phyloP scores from a whole-genome alignment of 2,329 filamentous ascomycete species.

The Madurella fahalii region DNA sequence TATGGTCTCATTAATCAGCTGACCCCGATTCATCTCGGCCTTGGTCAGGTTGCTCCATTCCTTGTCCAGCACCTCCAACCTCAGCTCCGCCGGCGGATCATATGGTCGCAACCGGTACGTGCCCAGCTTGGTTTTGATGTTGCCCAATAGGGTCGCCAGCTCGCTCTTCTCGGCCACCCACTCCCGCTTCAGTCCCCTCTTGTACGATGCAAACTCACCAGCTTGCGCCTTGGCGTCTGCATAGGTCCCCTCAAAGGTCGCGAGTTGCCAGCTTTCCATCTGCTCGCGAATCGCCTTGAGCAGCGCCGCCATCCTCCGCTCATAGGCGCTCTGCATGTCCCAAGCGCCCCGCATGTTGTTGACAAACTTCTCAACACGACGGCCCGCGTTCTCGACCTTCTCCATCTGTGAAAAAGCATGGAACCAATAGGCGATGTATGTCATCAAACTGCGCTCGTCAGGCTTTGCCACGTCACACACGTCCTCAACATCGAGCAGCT shows the following conservation, averaged over 20 bases:
- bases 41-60: conserved; percentile 79
- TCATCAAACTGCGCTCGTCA: conserved; percentile 96
- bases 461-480: conserved; percentile 95
- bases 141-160: conserved; percentile 84
- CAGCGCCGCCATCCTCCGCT: conserved; percentile 82
- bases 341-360: conserved; percentile 98
- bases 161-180: conserved; percentile 99
- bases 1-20: conserved; percentile 96
- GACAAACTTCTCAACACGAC: conserved; percentile 96
- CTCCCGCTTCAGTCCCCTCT: conserved; percentile 80
- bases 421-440: conserved; percentile 99
- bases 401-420: conserved; percentile 99
- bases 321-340: conserved; percentile 98
- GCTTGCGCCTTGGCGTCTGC: conserved; percentile 86
- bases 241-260: conserved; percentile 88
- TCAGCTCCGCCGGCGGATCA: conserved; percentile 79
- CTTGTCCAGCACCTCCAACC: conserved; percentile 73
- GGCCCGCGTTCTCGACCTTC: conserved; percentile 93
- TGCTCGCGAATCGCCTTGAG: conserved; percentile 71
- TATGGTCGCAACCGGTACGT: conserved; percentile 91
- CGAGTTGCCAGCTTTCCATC: conserved; percentile 69
- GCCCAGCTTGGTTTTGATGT: conserved; percentile 97
- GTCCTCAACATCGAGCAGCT: conserved; percentile 93
- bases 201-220: conserved; percentile 79
- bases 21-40: conserved; percentile 81